phyloP scores from a whole-genome alignment of 164 flowering plant species.

The Protea cynaroides region DNA sequence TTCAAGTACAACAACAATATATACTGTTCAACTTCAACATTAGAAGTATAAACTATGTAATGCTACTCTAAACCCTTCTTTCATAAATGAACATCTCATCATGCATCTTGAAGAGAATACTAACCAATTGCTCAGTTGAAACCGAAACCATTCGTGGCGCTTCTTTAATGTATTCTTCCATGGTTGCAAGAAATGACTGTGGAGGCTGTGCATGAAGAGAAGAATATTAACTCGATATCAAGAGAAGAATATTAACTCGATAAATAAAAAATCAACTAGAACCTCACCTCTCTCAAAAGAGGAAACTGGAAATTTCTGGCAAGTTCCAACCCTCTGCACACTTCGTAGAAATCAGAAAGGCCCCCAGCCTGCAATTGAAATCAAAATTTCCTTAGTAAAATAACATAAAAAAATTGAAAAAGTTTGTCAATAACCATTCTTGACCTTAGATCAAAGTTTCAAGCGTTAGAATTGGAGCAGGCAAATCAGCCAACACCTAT shows the following conservation, averaged over 20 bases:
- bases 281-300: conserved; percentile 70
- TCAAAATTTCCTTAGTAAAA: neutral
- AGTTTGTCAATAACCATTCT: neutral
- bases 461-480: too few species aligned
- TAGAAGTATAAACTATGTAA: neutral
- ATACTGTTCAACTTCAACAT: neutral
- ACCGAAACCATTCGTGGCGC: conserved; percentile 91
- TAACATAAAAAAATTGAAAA: neutral
- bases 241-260: neutral
- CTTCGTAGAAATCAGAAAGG: conserved; percentile 73
- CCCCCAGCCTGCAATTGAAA: conserved; percentile 41
- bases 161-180: conserved; percentile 98
- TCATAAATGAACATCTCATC: too few species aligned
- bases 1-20: neutral
- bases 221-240: neutral
- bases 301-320: conserved; percentile 98
- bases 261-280: neutral
- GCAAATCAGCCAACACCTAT: too few species aligned
- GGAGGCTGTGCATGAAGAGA: conserved; percentile 66
- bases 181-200: conserved; percentile 87
- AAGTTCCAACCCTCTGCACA: conserved; percentile 22
- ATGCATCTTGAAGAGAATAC: conserved; percentile 18
- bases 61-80: too few species aligned
- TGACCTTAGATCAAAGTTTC: too few species aligned
- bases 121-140: conserved; percentile 70